Percentiles rank a stretch among this genome's conserved stretches.
These are phyloP conservation scores for Pichiaceae sp. DNA, from an alignment of 1,139 yeast genomes.

Conservation along the genomic window DNA sequence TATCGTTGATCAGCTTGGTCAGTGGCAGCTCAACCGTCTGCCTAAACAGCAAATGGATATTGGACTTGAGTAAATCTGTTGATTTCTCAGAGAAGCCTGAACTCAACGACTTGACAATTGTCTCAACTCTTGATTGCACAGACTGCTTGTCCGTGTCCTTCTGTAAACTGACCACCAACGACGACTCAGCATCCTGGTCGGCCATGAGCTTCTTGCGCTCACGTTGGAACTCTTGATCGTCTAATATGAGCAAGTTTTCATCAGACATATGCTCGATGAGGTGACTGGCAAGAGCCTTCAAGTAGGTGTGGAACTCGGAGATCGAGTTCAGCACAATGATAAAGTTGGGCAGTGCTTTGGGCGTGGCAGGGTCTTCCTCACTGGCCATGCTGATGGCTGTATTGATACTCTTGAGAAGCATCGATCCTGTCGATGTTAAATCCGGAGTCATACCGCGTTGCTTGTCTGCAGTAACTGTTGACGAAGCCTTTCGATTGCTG, in stretches of 20 bases:
- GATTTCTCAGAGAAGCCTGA: conserved; percentile 33
- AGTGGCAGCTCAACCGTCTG: conserved; percentile 48
- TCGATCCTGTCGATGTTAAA: conserved; percentile 15
- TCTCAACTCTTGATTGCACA: conserved; percentile 18
- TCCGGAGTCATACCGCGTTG: conserved; percentile 16
- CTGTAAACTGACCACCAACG: conserved; percentile 11
- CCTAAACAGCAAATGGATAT: conserved; percentile 47
- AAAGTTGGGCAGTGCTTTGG: conserved; percentile 36
- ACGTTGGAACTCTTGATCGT: conserved; percentile 19
- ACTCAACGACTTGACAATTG: conserved; percentile 26
- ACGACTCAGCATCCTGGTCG: conserved; percentile 10
- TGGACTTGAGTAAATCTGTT: conserved; percentile 42
- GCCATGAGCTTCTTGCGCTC: conserved; percentile 15
- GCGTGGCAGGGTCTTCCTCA: conserved; percentile 24
- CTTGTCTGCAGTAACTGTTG: conserved; percentile 8
- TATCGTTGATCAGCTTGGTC: conserved; percentile 39
- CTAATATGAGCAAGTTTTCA: conserved; percentile 21
- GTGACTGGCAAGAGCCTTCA: conserved; percentile 38
- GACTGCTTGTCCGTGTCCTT: conserved; percentile 10
- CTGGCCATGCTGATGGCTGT: conserved; percentile 25
- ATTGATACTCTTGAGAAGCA: conserved; percentile 24
- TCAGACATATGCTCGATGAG: conserved; percentile 3
- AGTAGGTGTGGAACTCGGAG: conserved; percentile 3
- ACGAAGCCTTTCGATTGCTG: not conserved
- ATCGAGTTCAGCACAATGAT: conserved; percentile 36